A percentile compares a stretch with the other conserved stretches of the same genome.
Conservation (phyloP, 2,329 filamentous ascomycete genomes). For the Phialocephala sp. region DNA sequence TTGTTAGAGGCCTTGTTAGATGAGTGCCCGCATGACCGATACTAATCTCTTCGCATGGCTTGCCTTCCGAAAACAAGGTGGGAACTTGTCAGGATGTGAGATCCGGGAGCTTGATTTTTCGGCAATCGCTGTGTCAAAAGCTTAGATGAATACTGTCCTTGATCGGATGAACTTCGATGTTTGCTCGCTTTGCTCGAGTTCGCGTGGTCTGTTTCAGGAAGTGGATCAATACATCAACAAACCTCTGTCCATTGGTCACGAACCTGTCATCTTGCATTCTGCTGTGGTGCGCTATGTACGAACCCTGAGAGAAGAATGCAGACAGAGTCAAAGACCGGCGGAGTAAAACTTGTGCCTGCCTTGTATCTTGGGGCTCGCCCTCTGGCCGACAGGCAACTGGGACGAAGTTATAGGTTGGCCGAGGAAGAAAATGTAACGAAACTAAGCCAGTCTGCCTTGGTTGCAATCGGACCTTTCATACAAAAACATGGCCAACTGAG, state of each 20-base stretch:
- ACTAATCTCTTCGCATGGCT: neutral
- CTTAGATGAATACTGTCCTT: neutral
- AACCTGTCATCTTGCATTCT: neutral
- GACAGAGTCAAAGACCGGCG: neutral
- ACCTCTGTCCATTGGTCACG: neutral
- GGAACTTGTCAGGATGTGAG: neutral
- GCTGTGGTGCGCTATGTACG: neutral
- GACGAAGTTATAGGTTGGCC: neutral
- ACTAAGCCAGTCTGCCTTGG: conserved; percentile 5
- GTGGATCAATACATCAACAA: neutral
- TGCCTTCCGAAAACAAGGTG: neutral
- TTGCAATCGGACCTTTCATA: neutral
- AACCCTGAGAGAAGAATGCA: neutral
- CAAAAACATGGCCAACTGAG: conserved; percentile 10
- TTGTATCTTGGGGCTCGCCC: neutral
- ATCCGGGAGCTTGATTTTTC: neutral
- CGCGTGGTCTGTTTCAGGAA: neutral
- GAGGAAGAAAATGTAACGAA: conserved; percentile 18
- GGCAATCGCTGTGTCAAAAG: neutral
- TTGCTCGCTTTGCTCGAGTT: neutral
- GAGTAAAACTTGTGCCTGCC: neutral
- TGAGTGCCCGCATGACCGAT: neutral
- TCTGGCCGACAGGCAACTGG: neutral
- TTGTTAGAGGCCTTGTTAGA: neutral
- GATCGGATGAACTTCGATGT: neutral